Conservation (phyloP, 1,139 yeast species). For the Cylindricascospora bacillispora region DNA sequence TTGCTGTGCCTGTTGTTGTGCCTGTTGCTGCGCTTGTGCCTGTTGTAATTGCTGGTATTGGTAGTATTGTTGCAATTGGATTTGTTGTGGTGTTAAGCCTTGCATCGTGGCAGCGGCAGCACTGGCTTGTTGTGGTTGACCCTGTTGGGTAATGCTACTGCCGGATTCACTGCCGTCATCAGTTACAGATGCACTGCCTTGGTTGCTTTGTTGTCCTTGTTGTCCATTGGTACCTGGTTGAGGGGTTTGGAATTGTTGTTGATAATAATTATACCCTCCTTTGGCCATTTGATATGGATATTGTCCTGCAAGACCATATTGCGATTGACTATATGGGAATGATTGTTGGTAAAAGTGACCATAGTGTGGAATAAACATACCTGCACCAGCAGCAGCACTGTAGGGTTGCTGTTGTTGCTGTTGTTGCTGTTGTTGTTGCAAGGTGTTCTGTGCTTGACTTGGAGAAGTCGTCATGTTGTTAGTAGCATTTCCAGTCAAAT, state of each 20-base stretch:
- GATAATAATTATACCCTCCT: slow-evolving; percentile 20
- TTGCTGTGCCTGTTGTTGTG: slow-evolving; percentile 13
- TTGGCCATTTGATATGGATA: slow-evolving; percentile 25
- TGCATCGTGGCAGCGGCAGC: slow-evolving; percentile 11
- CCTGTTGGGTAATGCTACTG: too few species aligned
- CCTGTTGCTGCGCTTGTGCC: slow-evolving; percentile 7
- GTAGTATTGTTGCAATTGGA: slow-evolving; percentile 25
- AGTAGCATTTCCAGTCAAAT: slow-evolving; percentile 12
- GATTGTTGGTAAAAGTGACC: slow-evolving; percentile 24
- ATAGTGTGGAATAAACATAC: slow-evolving; percentile 22
- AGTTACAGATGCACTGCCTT: slow-evolving; percentile 1
- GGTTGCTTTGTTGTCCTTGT: slow-evolving; percentile 10
- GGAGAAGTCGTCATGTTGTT: slow-evolving; percentile 4
- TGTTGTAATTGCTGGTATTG: slow-evolving; percentile 22
- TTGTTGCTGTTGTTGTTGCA: slow-evolving; percentile 7
- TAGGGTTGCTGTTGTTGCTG: slow-evolving; percentile 15
- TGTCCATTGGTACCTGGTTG: slow-evolving; percentile 12
- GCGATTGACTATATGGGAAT: slow-evolving; percentile 26
- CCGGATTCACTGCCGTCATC: too few species aligned
- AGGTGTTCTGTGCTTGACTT: not conserved
- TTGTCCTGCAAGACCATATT: slow-evolving; percentile 24
- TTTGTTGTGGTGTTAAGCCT: slow-evolving; percentile 20
- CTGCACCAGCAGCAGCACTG: slow-evolving; percentile 18
- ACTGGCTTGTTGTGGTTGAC: slow-evolving; percentile 5
- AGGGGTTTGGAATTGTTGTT: slow-evolving; percentile 2